A percentile compares a stretch with the other conserved stretches of the same genome.
Conservation (phyloP, 108 stramenopile species). For the Nitzschia palea region DNA sequence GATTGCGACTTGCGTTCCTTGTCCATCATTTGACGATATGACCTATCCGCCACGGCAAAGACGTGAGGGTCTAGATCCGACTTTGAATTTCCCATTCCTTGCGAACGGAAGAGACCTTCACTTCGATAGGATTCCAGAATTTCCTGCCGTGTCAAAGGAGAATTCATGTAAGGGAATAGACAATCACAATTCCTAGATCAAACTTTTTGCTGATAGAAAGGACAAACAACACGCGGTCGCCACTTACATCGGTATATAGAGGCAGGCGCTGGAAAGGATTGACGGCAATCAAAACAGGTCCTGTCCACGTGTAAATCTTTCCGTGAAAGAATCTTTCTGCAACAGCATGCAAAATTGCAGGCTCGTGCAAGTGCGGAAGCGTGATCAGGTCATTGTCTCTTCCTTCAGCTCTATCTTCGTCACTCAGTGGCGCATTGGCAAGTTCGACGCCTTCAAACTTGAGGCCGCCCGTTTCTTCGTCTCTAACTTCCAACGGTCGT, state of each 20-base stretch:
- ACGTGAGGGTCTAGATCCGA: constrained; percentile 88
- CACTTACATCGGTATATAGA: constrained; percentile 86
- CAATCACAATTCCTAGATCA: not conserved
- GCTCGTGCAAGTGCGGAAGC: constrained; percentile 97
- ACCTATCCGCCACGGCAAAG: constrained; percentile 87
- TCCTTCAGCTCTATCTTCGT: constrained; percentile 74
- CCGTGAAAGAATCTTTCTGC: constrained; percentile 83
- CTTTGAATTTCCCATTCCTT: constrained; percentile 62
- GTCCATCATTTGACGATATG: constrained; percentile 91
- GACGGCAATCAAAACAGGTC: constrained; percentile 98
- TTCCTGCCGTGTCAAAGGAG: constrained; percentile 59
- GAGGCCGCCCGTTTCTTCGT: constrained; percentile 49
- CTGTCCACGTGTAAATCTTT: constrained; percentile 99
- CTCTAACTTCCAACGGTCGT: constrained; percentile 36
- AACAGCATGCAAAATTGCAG: constrained; percentile 95
- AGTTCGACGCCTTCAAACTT: constrained; percentile 88
- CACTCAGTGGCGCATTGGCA: constrained; percentile 72
- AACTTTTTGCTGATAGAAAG: too few species aligned
- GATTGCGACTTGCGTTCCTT: constrained; percentile 82
- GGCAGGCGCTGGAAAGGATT: constrained; percentile 96
- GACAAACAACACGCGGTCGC: not conserved
- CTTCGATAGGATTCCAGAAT: constrained; percentile 85
- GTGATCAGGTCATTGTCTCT: constrained; percentile 91
- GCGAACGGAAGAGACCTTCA: constrained; percentile 78
- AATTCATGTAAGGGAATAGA: not conserved